phyloP scores from a whole-genome alignment of 1,284 basidiomycete genomes.

The Ustilago sp. region DNA sequence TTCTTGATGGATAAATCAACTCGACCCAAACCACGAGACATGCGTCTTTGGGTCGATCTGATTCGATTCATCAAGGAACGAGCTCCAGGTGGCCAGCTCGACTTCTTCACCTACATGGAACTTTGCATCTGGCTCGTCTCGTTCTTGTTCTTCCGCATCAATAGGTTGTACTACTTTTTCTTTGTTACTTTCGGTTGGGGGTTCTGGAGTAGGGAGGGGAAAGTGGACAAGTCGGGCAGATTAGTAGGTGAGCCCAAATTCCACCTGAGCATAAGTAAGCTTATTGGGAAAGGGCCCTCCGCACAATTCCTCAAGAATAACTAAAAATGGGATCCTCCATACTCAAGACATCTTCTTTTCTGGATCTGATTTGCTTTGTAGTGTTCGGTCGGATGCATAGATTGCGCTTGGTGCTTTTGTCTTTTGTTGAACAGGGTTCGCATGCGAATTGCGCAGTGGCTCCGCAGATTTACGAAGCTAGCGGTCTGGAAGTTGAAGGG shows the following conservation, averaged over 20 bases:
- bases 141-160: conserved; percentile 59
- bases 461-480: background rate
- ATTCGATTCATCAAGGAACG: conserved; percentile 75
- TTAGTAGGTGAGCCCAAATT: conserved; percentile 52
- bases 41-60: conserved; percentile 78
- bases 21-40: conserved; percentile 74
- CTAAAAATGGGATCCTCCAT: background rate
- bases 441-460: conserved; percentile 4
- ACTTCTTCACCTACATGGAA: conserved; percentile 78
- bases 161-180: conserved; percentile 60
- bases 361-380: background rate
- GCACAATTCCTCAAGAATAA: conserved; percentile 44
- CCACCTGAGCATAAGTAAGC: conserved; percentile 55
- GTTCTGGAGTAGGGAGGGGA: conserved; percentile 56
- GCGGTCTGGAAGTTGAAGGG: background rate
- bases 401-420: background rate
- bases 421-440: background rate
- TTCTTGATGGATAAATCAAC: conserved; percentile 75
- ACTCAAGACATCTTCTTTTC: conserved; percentile 9
- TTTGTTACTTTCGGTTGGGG: conserved; percentile 65
- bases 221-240: conserved; percentile 41
- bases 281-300: conserved; percentile 41
- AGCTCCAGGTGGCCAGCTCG: conserved; percentile 74
- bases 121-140: conserved; percentile 69
- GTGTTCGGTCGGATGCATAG: conserved; percentile 22